Evolutionary conservation across 2,329 filamentous ascomycete species (phyloP).

Genomic region (Colletotrichum sp.): DNA sequence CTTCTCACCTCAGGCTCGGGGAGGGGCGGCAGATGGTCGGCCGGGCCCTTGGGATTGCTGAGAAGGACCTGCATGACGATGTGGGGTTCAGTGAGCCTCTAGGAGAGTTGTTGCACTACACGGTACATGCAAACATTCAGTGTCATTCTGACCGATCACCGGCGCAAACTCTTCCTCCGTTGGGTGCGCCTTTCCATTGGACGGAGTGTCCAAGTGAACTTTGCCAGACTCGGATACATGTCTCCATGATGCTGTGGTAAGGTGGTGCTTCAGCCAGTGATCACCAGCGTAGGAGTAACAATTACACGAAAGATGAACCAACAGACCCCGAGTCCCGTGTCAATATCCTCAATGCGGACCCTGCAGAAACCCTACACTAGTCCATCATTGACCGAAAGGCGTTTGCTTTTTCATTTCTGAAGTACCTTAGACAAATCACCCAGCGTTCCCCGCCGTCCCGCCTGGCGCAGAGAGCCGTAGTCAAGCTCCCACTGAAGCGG

Average conservation of each 20-base stretch:
- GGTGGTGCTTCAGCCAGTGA: neutral
- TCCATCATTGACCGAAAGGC: neutral
- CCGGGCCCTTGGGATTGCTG: neutral
- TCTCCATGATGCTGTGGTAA: neutral
- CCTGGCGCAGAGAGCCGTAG: conserved; percentile 10
- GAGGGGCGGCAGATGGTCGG: neutral
- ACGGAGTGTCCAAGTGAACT: neutral
- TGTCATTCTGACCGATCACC: neutral
- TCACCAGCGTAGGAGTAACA: neutral
- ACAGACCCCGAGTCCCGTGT: neutral
- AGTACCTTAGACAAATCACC: neutral
- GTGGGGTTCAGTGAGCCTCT: neutral
- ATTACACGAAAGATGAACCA: neutral
- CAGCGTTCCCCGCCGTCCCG: neutral
- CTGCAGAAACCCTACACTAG: neutral
- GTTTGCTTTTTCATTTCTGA: neutral
- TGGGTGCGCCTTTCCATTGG: neutral
- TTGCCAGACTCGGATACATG: neutral
- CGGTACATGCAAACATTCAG: neutral
- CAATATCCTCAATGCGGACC: neutral
- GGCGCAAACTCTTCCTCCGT: neutral
- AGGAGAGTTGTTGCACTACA: neutral
- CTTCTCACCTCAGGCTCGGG: neutral
- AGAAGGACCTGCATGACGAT: neutral
- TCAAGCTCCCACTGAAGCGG: neutral